Base-by-base conservation (phyloP, 2,329 filamentous ascomycete species). In the Colletotrichum sp. region DNA sequence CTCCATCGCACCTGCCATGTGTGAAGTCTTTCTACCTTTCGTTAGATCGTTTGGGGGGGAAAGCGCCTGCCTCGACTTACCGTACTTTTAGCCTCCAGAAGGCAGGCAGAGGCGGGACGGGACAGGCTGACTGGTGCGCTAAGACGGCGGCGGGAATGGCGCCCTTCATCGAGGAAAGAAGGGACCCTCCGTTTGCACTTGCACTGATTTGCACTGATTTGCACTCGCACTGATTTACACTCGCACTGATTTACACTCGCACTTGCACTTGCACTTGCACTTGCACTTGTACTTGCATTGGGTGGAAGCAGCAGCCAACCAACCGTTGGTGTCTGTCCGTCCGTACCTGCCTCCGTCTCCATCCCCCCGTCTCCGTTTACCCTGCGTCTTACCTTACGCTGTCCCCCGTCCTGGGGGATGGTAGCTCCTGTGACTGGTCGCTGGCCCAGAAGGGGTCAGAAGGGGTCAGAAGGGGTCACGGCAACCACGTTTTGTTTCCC, bases 1-100 rank as follows among this genome's bases (percentile, higher is more conserved):
- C 64, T 52, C 32, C 70, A 64, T 57, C 21, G 44, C 44, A 44
- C 32, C 34, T 72, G 69, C 69, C 73, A 69, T 73, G 63, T 76
- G 69, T 36, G 69, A 62, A n/a, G 39, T 30, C 34, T 74, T 68
- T 49, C 44, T 52, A 21, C n/a, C 44, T 52, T 52, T 52, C 44
- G 44, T 52, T 52, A 52, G 44, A 52, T 52, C 44, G 21, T 71
- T 55, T 63, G 16, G 36, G 15, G 24, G 52, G 32, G 16, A 39
- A 16, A 24, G 26, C 49, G 9, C 18, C 34, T 44, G 44, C 44
- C 44, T 52, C 44, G 44, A 52, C 3, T 21, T 52, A 52, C 44
- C 34, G 18, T 26, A 57, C 26, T 30, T 36, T 24, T 24, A 64
- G 32, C 32, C n/a, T 24, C 32, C n/a, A 18, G 62, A 16, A 64